Conservation (phyloP, 2,329 filamentous ascomycete genomes). For the Dothiorella sarmentorum region DNA sequence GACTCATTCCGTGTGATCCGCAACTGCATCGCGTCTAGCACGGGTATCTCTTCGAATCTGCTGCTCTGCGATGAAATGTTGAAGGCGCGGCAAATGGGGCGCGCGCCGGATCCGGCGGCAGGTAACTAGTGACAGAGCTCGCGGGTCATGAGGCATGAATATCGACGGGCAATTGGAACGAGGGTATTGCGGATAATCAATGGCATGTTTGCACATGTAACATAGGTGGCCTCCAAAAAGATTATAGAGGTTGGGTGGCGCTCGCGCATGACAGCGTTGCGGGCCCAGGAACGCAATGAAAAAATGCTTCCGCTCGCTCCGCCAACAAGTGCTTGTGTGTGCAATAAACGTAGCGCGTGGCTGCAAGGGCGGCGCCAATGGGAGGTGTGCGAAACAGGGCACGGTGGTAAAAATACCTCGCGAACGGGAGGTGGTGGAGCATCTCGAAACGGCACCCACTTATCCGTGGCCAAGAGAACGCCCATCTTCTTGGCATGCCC, state of each 20-base stretch:
- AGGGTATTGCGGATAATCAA: constrained; percentile 5
- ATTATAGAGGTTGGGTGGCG: constrained; percentile 8
- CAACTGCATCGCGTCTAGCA: constrained; percentile 89
- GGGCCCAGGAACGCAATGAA: constrained; percentile 5
- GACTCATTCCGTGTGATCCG: constrained; percentile 94
- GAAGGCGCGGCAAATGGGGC: constrained; percentile 89
- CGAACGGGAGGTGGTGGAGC: not conserved
- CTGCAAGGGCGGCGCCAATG: constrained; percentile 3
- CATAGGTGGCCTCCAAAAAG: constrained; percentile 16
- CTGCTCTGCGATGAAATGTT: constrained; percentile 94
- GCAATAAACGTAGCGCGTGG: not conserved
- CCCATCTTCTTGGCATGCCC: constrained; percentile 3
- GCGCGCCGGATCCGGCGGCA: constrained; percentile 31
- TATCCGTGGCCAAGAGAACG: not conserved
- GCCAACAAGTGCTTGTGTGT: not conserved
- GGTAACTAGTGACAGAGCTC: constrained; percentile 20
- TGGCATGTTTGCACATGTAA: constrained; percentile 11
- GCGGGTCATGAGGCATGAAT: constrained; percentile 4
- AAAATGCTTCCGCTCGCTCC: not conserved
- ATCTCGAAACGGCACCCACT: constrained; percentile 9
- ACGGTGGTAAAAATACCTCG: not conserved
- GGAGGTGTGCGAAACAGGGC: not conserved
- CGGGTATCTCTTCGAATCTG: constrained; percentile 92
- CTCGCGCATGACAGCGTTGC: constrained; percentile 3
- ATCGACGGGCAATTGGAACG: not conserved